Percentiles rank a stretch among this genome's conserved stretches.
Conservation (phyloP, 768 basidiomycete genomes). For the Psilocybe tampanensis region DNA sequence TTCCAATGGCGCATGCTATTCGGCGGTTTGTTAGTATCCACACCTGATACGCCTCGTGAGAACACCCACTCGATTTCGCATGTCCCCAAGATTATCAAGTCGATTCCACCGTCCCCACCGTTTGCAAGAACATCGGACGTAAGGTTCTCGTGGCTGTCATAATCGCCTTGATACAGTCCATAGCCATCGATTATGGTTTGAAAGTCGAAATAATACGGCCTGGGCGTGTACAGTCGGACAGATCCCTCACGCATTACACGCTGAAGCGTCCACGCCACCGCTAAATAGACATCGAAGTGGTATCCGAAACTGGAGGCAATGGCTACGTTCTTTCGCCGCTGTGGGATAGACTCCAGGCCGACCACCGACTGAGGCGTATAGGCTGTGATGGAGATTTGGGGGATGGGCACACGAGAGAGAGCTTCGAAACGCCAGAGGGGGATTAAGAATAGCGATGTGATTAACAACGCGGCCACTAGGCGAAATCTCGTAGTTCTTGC, state of each 20-base stretch:
- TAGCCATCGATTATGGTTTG: conserved; percentile 1
- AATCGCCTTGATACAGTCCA: background rate
- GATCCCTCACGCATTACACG: background rate
- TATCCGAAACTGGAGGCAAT: conserved; percentile 4
- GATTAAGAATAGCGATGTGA: no score
- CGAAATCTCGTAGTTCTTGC: no score
- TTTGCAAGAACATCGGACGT: background rate
- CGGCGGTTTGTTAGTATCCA: background rate
- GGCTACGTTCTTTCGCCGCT: background rate
- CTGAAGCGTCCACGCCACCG: conserved; percentile 3
- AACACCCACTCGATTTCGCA: conserved; percentile 9
- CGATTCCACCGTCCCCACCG: background rate
- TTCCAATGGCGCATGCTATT: conserved; percentile 1
- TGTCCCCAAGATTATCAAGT: conserved; percentile 7
- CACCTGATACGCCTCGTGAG: background rate
- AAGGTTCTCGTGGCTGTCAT: background rate
- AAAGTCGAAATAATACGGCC: conserved; percentile 3
- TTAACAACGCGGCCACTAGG: no score
- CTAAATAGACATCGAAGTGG: conserved; percentile 5
- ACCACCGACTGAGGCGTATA: no score
- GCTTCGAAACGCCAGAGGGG: no score
- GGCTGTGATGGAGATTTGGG: no score
- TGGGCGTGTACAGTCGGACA: background rate
- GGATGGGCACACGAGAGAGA: no score
- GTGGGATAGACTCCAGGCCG: background rate